Evolutionary conservation across 208 protist species (phyloP).

Genomic region (Endotrypanum monterogeii): DNA sequence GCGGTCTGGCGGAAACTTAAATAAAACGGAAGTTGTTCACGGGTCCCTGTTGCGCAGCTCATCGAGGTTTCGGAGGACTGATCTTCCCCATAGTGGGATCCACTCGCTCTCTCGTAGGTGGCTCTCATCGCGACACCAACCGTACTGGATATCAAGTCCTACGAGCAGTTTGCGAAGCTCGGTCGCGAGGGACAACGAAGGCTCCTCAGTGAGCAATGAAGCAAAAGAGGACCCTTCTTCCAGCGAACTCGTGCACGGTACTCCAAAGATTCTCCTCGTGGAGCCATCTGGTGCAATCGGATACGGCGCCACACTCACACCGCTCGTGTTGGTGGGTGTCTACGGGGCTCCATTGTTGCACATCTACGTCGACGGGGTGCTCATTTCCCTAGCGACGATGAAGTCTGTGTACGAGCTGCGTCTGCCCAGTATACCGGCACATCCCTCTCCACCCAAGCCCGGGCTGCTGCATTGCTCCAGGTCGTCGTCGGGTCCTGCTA

Average conservation of each 20-base stretch:
- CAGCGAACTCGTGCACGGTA: not conserved
- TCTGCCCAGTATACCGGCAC: constrained; percentile 24
- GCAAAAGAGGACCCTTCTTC: too few relatives aligned
- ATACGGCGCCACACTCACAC: constrained; percentile 35
- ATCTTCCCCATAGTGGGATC: too few relatives aligned
- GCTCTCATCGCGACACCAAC: too few relatives aligned
- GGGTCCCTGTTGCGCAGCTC: too few relatives aligned
- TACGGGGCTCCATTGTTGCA: constrained; percentile 10
- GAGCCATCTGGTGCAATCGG: constrained; percentile 47
- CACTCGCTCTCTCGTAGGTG: too few relatives aligned
- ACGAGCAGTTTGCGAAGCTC: too few relatives aligned
- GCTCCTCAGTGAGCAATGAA: not conserved
- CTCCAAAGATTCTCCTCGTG: constrained; percentile 20
- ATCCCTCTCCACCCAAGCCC: constrained; percentile 13
- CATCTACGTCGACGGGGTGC: constrained; percentile 40
- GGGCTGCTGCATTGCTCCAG: constrained; percentile 19
- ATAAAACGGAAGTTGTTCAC: too few relatives aligned
- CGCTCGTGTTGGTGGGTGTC: constrained; percentile 32
- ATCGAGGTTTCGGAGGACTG: too few relatives aligned
- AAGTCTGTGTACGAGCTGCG: constrained; percentile 32
- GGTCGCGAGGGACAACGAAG: not conserved
- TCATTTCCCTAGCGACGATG: constrained; percentile 4
- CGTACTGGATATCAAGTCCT: too few relatives aligned
- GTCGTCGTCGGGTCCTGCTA: not conserved
- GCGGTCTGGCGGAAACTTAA: too few relatives aligned